These are phyloP conservation scores for Zalaria obscura DNA, from an alignment of 2,329 filamentous ascomycete species.

Conservation along the genomic window DNA sequence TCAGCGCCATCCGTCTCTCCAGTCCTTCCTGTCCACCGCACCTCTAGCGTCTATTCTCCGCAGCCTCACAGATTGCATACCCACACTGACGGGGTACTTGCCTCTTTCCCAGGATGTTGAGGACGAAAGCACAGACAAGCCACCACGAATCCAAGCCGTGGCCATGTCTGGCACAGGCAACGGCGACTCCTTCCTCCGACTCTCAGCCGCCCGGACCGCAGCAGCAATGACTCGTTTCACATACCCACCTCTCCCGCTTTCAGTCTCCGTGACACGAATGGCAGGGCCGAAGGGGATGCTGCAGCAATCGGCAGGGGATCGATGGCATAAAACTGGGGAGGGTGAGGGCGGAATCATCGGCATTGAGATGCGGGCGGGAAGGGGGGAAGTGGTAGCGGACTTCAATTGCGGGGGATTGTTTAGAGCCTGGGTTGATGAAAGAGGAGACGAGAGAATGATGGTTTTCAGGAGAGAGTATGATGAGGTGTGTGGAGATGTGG, in stretches of 20 bases:
- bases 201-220: constrained; percentile 55
- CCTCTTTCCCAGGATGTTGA: constrained; percentile 3
- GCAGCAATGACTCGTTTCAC: constrained; percentile 59
- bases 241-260: constrained; percentile 26
- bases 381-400: constrained; percentile 53
- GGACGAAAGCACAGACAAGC: not conserved
- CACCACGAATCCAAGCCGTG: constrained; percentile 3
- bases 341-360: constrained; percentile 80
- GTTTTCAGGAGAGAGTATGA: constrained; percentile 37
- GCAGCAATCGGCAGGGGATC: constrained; percentile 55
- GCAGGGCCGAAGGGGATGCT: constrained; percentile 60
- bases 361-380: constrained; percentile 43
- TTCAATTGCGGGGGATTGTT: constrained; percentile 87
- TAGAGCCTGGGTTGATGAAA: constrained; percentile 57
- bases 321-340: constrained; percentile 62
- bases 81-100: constrained; percentile 26
- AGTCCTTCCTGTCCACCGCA: constrained; percentile 6
- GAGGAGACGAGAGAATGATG: constrained; percentile 42
- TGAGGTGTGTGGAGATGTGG: not conserved
- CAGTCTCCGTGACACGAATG: constrained; percentile 47
- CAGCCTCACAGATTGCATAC: constrained; percentile 46
- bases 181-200: constrained; percentile 71
- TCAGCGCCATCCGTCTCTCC: not conserved
- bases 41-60: constrained; percentile 18
- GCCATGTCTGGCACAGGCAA: constrained; percentile 44